Conservation (phyloP, 2,329 filamentous ascomycete genomes). For the Colletotrichum lupini region DNA sequence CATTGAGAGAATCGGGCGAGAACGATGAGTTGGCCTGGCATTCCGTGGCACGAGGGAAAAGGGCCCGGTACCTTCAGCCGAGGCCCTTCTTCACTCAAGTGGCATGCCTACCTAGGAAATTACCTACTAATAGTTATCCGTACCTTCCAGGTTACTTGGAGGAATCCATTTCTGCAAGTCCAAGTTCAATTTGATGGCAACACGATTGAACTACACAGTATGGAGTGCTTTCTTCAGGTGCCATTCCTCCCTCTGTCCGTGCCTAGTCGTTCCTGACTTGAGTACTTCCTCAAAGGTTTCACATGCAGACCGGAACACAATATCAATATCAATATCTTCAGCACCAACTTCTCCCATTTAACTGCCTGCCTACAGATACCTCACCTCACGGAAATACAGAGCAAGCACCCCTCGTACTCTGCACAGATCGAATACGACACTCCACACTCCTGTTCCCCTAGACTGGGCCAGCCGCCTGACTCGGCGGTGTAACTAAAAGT, state of each 20-base stretch:
- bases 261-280: not conserved
- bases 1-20: not conserved
- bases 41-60: constrained; percentile 9
- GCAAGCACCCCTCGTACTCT: constrained; percentile 7
- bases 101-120: not conserved
- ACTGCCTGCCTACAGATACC: not conserved
- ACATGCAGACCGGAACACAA: not conserved
- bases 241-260: not conserved
- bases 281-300: not conserved
- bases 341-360: not conserved
- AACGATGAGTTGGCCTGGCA: constrained; percentile 4
- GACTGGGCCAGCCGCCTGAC: constrained; percentile 24
- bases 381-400: too few species aligned
- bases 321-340: not conserved
- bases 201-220: too few species aligned
- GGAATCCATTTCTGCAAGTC: constrained; percentile 13
- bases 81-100: constrained; percentile 2
- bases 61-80: constrained; percentile 9
- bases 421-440: constrained; percentile 25
- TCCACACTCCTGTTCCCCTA: constrained; percentile 24
- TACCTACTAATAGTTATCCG: not conserved
- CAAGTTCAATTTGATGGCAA: constrained; percentile 7
- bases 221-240: not conserved
- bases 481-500: constrained; percentile 26
- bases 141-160: not conserved